Evolutionary conservation across 2,329 filamentous ascomycete species (phyloP).

Genomic region (Microcyclosporella mali): DNA sequence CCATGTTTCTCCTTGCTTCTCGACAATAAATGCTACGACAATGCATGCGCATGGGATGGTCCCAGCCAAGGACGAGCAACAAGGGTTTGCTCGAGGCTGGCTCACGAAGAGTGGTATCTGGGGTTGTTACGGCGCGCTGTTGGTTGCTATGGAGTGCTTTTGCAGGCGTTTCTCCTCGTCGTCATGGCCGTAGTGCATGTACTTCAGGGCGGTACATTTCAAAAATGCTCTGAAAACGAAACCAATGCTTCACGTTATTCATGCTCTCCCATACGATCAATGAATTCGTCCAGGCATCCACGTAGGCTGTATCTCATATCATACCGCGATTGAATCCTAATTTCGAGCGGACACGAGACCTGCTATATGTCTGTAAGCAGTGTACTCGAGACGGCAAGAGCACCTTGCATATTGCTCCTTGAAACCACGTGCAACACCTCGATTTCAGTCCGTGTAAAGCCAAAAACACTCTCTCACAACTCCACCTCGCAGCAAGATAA

Average conservation of each 20-base stretch:
- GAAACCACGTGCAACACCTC: too few relatives aligned
- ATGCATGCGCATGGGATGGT: slow-evolving; percentile 16
- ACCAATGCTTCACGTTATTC: too few relatives aligned
- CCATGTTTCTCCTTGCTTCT: slow-evolving; percentile 3
- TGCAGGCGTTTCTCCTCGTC: slow-evolving; percentile 17
- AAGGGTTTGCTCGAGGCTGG: slow-evolving; percentile 19
- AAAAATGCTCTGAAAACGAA: slow-evolving; percentile 16
- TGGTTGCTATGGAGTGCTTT: slow-evolving; percentile 18
- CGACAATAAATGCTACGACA: slow-evolving; percentile 12
- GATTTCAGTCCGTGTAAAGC: too few relatives aligned
- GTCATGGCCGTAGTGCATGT: slow-evolving; percentile 17
- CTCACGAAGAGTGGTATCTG: slow-evolving; percentile 17
- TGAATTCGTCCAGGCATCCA: too few relatives aligned
- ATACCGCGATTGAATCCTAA: too few relatives aligned
- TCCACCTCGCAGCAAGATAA: neutral
- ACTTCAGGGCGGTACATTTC: slow-evolving; percentile 19
- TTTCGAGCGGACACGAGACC: too few relatives aligned
- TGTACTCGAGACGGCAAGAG: too few relatives aligned
- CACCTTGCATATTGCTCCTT: too few relatives aligned
- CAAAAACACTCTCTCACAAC: too few relatives aligned
- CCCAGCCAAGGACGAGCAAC: slow-evolving; percentile 20
- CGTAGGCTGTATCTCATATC: too few relatives aligned
- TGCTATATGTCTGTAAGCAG: too few relatives aligned
- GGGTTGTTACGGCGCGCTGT: slow-evolving; percentile 24
- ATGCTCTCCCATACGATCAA: too few relatives aligned